phyloP scores from a whole-genome alignment of 805 yeast species.

The Candida nemodendra region DNA sequence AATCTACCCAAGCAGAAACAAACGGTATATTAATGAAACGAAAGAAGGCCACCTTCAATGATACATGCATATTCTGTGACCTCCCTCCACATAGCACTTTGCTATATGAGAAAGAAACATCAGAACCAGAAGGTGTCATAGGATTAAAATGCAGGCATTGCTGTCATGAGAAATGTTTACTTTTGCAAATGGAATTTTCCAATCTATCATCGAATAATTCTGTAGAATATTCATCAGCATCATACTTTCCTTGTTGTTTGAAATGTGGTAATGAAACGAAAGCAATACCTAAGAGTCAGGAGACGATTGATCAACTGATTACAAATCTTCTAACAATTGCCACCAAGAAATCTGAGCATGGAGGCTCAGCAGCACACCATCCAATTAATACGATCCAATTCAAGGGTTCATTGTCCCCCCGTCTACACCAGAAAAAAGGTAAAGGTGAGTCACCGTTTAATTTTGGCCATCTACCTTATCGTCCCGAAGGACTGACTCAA shows the following conservation, averaged over 20 bases:
- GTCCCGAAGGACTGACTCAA: conserved; percentile 1
- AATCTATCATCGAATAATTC: conserved; percentile 1
- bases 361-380: conserved; percentile 3
- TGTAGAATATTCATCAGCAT: conserved; percentile 6
- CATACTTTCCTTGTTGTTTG: conserved; percentile 28
- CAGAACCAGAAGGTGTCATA: conserved; percentile 36
- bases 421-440: conserved; percentile 3
- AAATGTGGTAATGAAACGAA: conserved; percentile 18
- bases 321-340: conserved; percentile 15
- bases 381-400: neutral
- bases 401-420: conserved; percentile 3
- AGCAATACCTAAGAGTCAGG: conserved; percentile 25
- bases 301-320: conserved; percentile 19
- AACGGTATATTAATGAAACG: neutral
- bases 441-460: conserved; percentile 1
- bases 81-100: conserved; percentile 46
- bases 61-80: conserved; percentile 42
- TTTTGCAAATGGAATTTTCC: conserved; percentile 36
- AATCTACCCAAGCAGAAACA: neutral
- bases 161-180: conserved; percentile 58
- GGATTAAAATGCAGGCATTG: conserved; percentile 54
- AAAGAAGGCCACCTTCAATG: conserved; percentile 1
- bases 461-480: neutral
- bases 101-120: conserved; percentile 36
- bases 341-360: conserved; percentile 8